These are phyloP conservation scores for Colletotrichum plurivorum DNA, from an alignment of 2,329 filamentous ascomycete species.

Conservation along the genomic window DNA sequence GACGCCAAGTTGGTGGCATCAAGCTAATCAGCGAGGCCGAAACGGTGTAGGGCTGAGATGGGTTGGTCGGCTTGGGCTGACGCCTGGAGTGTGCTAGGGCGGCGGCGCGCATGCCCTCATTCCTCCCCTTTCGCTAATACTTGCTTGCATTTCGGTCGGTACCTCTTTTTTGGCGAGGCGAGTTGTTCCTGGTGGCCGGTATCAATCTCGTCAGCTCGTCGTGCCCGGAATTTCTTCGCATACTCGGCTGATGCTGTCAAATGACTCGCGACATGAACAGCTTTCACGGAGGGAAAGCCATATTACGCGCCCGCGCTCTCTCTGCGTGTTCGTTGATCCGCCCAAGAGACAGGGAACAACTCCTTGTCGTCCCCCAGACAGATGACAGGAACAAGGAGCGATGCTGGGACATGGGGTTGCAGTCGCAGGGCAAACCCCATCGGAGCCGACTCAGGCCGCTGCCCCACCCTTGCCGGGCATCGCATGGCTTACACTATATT, in stretches of 20 bases:
- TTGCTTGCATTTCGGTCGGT: not conserved
- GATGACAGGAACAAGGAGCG: not conserved
- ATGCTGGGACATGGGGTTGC: slow-evolving; percentile 2
- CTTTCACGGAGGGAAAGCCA: not conserved
- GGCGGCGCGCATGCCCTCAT: not conserved
- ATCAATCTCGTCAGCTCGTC: not conserved
- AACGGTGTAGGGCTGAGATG: slow-evolving; percentile 39
- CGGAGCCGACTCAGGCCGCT: slow-evolving; percentile 10
- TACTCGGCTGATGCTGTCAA: not conserved
- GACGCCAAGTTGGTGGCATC: slow-evolving; percentile 34
- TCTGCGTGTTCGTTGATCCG: not conserved
- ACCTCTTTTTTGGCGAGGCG: not conserved
- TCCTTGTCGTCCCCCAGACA: not conserved
- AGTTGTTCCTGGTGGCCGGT: too few relatives aligned
- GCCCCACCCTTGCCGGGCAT: not conserved
- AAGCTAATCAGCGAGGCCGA: slow-evolving; percentile 28
- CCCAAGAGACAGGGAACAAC: not conserved
- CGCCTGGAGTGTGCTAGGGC: slow-evolving; percentile 19
- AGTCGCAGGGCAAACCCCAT: slow-evolving; percentile 21
- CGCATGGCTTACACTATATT: not conserved
- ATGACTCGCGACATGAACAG: slow-evolving; percentile 27
- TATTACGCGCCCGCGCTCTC: not conserved
- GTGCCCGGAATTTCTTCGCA: not conserved
- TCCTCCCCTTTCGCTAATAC: not conserved
- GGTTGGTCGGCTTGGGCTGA: slow-evolving; percentile 1